Evolutionary conservation across 345 rosid species (phyloP), one percentile per base, ranked within the genome.

Genomic region (Gossypium herbaceum): DNA sequence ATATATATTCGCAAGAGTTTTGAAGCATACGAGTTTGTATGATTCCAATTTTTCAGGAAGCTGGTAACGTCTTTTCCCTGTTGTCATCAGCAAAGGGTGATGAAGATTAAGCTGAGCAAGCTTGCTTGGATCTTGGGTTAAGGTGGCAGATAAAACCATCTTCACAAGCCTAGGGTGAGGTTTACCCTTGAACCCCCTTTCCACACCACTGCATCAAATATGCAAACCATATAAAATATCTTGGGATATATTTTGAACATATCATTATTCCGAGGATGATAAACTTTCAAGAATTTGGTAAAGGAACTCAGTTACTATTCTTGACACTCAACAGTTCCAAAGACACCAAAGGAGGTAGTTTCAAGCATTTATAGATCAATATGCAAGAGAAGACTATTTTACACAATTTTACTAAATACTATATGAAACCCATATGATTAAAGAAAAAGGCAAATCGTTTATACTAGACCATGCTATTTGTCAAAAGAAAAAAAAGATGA

Each of bases 111-210:
- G 96, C 81, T 90, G 99, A 76, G 91, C 85, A 75, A 95, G 96
- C 87, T 95, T 95, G 88, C 97, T 87, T 71, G 99, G 99, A 86
- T 95, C 97, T 82, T 89, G 90, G 52, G 99, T 91, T 79, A 93
- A 87, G 12, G 99, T 95, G 71, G 99, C 97, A 72, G 99, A 95
- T 59, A 91, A 81, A 63, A 89, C 94, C 91, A 95, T 86, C 87
- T 95, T 91, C 72, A 76, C 94, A 62, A 95, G 89, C 81, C 98
- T 87, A 67, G 98, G 99, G 71, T 79, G 85, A 64, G 86, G 79
- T 81, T 87, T 91, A 70, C 91, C 92, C 79, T 90, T 95, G 79
- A 90, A 93, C 2, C 97, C 94, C 76, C 94, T 83, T 81, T 91
- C 97, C 72, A 93, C 81, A 2, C 91, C 90, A 84, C 99, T 93